A percentile compares a stretch with the other conserved stretches of the same genome.
phyloP scores from a whole-genome alignment of 2,329 filamentous ascomycete species.

The Paradendryphiella salina region DNA sequence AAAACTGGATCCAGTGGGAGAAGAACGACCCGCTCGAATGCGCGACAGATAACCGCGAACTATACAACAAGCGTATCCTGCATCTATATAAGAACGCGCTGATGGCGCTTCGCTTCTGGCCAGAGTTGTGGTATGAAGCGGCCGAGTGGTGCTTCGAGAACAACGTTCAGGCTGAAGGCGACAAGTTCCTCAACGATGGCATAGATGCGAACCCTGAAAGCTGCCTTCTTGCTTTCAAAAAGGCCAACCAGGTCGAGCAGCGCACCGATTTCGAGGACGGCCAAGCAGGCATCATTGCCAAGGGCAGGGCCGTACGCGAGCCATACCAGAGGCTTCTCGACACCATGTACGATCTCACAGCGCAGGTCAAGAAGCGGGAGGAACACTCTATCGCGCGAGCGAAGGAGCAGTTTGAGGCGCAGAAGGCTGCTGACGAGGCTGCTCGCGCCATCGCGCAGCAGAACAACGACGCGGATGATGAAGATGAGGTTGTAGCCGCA shows the following conservation, averaged over 20 bases:
- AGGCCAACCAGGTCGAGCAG: constrained; percentile 83
- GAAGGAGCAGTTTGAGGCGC: constrained; percentile 57
- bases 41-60: constrained; percentile 74
- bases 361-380: constrained; percentile 69
- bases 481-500: constrained; percentile 53
- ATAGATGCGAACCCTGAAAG: constrained; percentile 92
- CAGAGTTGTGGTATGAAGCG: constrained; percentile 93
- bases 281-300: constrained; percentile 65
- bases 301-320: constrained; percentile 74
- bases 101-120: constrained; percentile 92
- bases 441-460: constrained; percentile 46
- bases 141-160: constrained; percentile 90
- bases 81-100: constrained; percentile 93
- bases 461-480: constrained; percentile 57
- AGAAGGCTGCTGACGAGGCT: constrained; percentile 50
- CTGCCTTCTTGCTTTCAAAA: constrained; percentile 84
- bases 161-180: constrained; percentile 69
- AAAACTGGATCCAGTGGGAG: constrained; percentile 93
- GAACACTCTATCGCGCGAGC: constrained; percentile 62
- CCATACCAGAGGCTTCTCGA: constrained; percentile 83
- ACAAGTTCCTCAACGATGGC: constrained; percentile 78
- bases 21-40: constrained; percentile 88
- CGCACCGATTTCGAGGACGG: constrained; percentile 76
- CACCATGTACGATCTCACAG: constrained; percentile 83
- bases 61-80: constrained; percentile 76